phyloP scores from a whole-genome alignment of 163 green algal genomes.

The Scenedesmus sp. region DNA sequence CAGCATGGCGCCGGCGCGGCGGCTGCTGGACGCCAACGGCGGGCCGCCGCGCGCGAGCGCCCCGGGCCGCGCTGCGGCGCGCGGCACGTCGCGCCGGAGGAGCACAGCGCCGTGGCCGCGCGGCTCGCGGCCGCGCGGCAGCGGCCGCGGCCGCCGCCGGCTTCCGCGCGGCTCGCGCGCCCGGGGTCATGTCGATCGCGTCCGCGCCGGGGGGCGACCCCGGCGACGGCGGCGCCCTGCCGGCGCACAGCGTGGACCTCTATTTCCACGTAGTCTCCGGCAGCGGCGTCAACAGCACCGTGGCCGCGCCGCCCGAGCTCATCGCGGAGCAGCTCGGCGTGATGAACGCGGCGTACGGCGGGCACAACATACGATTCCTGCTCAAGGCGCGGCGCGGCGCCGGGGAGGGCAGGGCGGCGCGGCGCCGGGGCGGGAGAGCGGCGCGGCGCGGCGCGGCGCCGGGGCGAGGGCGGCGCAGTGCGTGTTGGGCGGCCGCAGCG shows the following conservation, averaged over 20 bases:
- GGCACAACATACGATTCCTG: conserved; percentile 16
- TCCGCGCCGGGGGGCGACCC: not conserved
- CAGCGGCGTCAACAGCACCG: not conserved
- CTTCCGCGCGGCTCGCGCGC: too few relatives aligned
- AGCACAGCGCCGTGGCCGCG: not conserved
- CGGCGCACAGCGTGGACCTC: not conserved
- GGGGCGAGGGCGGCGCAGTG: too few relatives aligned
- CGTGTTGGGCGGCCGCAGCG: too few relatives aligned
- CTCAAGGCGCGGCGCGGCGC: too few relatives aligned
- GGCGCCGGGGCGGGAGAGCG: too few relatives aligned
- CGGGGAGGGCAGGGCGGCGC: too few relatives aligned
- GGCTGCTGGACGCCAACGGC: not conserved
- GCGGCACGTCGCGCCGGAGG: not conserved
- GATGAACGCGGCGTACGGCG: conserved; percentile 34
- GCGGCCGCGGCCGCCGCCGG: too few relatives aligned
- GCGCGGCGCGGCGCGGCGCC: too few relatives aligned
- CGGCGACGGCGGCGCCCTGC: not conserved
- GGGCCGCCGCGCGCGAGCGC: not conserved
- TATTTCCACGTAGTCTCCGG: conserved; percentile 36
- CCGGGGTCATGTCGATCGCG: conserved; percentile 30
- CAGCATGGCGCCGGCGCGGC: not conserved
- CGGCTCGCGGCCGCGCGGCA: not conserved
- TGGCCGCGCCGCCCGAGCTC: conserved; percentile 16
- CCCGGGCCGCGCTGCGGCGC: conserved; percentile 18
- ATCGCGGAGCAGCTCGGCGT: conserved; percentile 3